phyloP scores from a whole-genome alignment of 371 early-diverging fungal species.

The Syncephalastrum monosporum region DNA sequence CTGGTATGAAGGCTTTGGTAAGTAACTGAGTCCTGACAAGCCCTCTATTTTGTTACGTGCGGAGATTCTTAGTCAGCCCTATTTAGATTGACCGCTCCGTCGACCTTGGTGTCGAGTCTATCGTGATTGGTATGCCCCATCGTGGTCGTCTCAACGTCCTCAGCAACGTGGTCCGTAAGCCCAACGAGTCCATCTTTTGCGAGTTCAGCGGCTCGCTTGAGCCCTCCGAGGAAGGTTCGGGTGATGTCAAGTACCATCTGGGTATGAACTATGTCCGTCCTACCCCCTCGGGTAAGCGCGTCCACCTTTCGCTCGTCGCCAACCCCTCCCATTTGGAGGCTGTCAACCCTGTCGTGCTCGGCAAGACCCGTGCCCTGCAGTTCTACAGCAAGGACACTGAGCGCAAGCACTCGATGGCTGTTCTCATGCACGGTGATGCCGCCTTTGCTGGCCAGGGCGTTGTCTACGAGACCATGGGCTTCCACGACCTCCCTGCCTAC shows the following conservation, averaged over 20 bases:
- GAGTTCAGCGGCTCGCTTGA: conserved; percentile 86
- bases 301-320: conserved; percentile 93
- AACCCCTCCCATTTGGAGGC: conserved; percentile 99
- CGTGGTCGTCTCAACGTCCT: conserved; percentile 98
- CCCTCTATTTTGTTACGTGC: neutral
- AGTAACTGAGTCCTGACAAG: conserved; percentile 15
- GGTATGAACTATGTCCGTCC: conserved; percentile 97
- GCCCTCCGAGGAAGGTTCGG: conserved; percentile 90
- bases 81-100: conserved; percentile 88
- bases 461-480: conserved; percentile 95
- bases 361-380: conserved; percentile 94
- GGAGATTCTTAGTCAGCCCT: no score
- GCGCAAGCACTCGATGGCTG: conserved; percentile 81
- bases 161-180: conserved; percentile 96
- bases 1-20: conserved; percentile 96
- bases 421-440: conserved; percentile 97
- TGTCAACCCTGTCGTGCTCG: conserved; percentile 95
- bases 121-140: conserved; percentile 98
- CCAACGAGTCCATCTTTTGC: conserved; percentile 95
- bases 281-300: conserved; percentile 93
- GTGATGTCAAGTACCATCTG: conserved; percentile 98
- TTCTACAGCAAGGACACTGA: conserved; percentile 86
- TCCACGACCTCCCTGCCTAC: conserved; percentile 92
- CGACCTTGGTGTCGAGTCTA: conserved; percentile 89
- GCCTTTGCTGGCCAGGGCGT: conserved; percentile 98